Percentiles rank a stretch among this genome's conserved stretches.
These are phyloP conservation scores for Solanum medicagineum DNA, from an alignment of 257 asterid genomes.

Conservation along the genomic window DNA sequence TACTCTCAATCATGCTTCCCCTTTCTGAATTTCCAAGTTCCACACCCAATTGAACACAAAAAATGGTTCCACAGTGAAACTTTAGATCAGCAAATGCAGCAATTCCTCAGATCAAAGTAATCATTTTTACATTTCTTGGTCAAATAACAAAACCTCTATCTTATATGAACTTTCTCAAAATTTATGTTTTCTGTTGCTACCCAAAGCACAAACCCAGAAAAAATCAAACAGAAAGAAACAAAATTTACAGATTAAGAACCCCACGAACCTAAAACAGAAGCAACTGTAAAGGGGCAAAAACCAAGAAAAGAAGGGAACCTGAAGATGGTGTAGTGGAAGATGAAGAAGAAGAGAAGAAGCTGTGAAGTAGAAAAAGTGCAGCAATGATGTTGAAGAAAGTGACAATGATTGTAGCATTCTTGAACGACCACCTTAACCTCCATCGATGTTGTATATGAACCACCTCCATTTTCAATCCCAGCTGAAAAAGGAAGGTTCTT, in stretches of 20 bases:
- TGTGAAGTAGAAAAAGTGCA: conserved; percentile 52
- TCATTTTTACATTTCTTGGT: background rate
- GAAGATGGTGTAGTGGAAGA: conserved; percentile 31
- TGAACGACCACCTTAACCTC: conserved; percentile 61
- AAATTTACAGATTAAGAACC: background rate
- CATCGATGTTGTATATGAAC: conserved; percentile 41
- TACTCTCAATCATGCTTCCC: background rate
- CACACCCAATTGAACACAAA: background rate
- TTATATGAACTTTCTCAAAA: background rate
- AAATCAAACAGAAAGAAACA: background rate
- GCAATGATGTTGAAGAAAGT: conserved; percentile 55
- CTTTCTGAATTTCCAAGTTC: background rate
- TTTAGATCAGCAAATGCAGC: background rate
- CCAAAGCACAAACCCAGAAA: background rate
- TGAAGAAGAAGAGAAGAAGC: conserved; percentile 34
- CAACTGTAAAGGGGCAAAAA: background rate
- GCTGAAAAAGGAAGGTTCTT: background rate
- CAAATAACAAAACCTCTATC: background rate
- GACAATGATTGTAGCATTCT: conserved; percentile 66
- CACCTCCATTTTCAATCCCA: background rate
- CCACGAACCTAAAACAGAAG: background rate
- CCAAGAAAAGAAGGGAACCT: conserved; percentile 20
- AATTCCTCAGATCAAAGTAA: background rate
- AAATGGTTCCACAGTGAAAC: background rate
- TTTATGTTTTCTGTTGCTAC: background rate